Conservation (phyloP, 2,329 filamentous ascomycete genomes). For the Ophiostoma perfectum region DNA sequence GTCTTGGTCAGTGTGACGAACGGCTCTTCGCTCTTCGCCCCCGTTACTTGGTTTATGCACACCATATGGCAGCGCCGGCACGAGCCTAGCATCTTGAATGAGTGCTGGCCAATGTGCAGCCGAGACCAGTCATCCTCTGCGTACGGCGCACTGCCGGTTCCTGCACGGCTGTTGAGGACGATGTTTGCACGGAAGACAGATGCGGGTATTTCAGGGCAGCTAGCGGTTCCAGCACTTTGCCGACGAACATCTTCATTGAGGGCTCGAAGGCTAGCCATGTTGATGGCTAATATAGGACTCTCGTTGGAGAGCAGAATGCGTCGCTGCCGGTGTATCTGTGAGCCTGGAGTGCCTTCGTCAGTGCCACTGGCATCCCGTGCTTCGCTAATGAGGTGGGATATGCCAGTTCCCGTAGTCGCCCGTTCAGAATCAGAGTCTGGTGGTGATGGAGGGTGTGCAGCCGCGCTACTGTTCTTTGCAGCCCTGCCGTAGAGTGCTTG, state of each 20-base stretch:
- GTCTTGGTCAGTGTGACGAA: slow-evolving; percentile 86
- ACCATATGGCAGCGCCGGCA: slow-evolving; percentile 95
- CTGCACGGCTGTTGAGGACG: slow-evolving; percentile 52
- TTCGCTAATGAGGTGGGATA: background rate
- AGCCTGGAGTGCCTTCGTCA: background rate
- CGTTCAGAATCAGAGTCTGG: slow-evolving; percentile 53
- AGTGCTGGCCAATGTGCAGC: slow-evolving; percentile 59
- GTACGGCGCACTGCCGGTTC: slow-evolving; percentile 46
- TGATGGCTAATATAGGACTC: slow-evolving; percentile 83
- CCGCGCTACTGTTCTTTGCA: slow-evolving; percentile 29
- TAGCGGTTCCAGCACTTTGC: slow-evolving; percentile 43
- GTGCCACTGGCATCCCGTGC: background rate
- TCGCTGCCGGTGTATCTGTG: slow-evolving; percentile 29
- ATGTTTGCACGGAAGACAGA: slow-evolving; percentile 87
- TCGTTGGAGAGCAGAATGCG: slow-evolving; percentile 85
- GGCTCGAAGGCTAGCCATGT: slow-evolving; percentile 68
- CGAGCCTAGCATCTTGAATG: slow-evolving; percentile 68
- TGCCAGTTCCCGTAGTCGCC: too few relatives aligned
- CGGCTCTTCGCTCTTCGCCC: slow-evolving; percentile 72
- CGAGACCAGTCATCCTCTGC: slow-evolving; percentile 73
- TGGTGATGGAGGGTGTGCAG: slow-evolving; percentile 45
- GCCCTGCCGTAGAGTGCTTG: slow-evolving; percentile 35
- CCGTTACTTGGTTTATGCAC: slow-evolving; percentile 82
- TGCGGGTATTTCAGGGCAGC: slow-evolving; percentile 34
- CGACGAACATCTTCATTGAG: slow-evolving; percentile 67